These are phyloP conservation scores for Phytophthora pisi DNA, from an alignment of 352 stramenopile species.

Conservation along the genomic window DNA sequence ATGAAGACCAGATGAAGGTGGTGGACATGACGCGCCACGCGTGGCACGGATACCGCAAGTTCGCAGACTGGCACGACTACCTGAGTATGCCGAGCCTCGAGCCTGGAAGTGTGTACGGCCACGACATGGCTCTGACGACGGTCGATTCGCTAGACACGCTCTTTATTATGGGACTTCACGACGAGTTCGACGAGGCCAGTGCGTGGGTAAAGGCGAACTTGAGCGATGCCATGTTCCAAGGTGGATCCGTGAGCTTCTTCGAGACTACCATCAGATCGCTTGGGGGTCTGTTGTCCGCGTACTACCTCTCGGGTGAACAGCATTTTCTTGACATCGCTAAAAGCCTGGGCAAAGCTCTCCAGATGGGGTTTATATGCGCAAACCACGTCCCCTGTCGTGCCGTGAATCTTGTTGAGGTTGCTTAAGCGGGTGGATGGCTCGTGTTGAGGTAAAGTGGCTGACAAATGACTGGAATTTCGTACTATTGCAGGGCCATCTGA, in stretches of 20 bases:
- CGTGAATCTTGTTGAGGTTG: conserved; percentile 47
- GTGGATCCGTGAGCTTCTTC: conserved; percentile 57
- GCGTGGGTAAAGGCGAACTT: conserved; percentile 60
- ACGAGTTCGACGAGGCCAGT: conserved; percentile 69
- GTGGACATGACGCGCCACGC: conserved; percentile 63
- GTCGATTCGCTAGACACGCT: conserved; percentile 77
- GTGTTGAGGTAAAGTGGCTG: neutral
- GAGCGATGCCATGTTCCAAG: conserved; percentile 36
- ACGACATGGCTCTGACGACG: conserved; percentile 71
- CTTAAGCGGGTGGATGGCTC: neutral
- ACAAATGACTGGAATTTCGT: neutral
- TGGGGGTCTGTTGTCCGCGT: conserved; percentile 59
- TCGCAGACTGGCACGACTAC: conserved; percentile 46
- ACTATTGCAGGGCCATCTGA: conserved; percentile 18
- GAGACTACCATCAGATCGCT: conserved; percentile 69
- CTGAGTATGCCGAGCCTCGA: conserved; percentile 37
- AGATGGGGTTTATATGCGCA: conserved; percentile 42
- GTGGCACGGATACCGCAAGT: conserved; percentile 55
- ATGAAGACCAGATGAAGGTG: conserved; percentile 47
- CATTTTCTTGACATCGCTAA: conserved; percentile 54
- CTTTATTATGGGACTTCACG: conserved; percentile 61
- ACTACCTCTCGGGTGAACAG: conserved; percentile 52
- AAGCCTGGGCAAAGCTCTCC: conserved; percentile 42
- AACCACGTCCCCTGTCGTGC: conserved; percentile 41
- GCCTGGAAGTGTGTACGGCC: conserved; percentile 38